These are phyloP conservation scores for Apiotrichum siamense DNA, from an alignment of 1,284 basidiomycete genomes.

Conservation along the genomic window DNA sequence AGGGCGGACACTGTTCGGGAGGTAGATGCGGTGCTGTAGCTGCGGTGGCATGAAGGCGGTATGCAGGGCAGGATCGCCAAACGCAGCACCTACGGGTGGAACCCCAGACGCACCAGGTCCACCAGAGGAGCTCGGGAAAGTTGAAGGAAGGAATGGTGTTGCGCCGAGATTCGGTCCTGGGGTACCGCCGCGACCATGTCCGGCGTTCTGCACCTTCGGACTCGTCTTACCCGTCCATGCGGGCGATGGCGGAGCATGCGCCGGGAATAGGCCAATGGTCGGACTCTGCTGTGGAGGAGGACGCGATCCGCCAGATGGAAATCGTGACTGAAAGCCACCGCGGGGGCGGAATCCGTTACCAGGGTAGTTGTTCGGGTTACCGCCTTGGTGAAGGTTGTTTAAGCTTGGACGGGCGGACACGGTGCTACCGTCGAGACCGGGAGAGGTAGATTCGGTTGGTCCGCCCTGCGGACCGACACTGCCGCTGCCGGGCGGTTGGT, in stretches of 20 bases:
- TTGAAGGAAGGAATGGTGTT: constrained; percentile 33
- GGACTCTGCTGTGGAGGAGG: constrained; percentile 3
- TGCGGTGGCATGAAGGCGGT: constrained; percentile 45
- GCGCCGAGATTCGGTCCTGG: constrained; percentile 34
- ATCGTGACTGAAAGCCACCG: constrained; percentile 32
- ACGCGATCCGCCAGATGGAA: constrained; percentile 28
- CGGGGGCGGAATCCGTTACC: constrained; percentile 29
- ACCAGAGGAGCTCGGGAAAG: constrained; percentile 1
- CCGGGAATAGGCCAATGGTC: constrained; percentile 2
- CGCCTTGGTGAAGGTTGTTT: constrained; percentile 1
- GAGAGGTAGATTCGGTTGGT: neutral
- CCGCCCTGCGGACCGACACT: neutral
- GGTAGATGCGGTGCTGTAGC: constrained; percentile 46
- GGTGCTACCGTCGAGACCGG: neutral
- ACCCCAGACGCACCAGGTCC: neutral
- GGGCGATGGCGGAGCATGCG: constrained; percentile 2
- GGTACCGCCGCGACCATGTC: neutral
- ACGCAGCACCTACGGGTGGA: neutral
- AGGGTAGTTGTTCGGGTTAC: constrained; percentile 8
- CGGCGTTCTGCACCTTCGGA: neutral
- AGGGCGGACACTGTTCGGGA: constrained; percentile 38
- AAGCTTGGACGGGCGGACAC: neutral
- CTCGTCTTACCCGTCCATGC: constrained; percentile 7
- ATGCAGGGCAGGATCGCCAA: constrained; percentile 27
- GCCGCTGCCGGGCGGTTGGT: neutral